These are phyloP conservation scores for Fusarium sp. DNA, from an alignment of 2,329 filamentous ascomycete genomes.

Conservation along the genomic window DNA sequence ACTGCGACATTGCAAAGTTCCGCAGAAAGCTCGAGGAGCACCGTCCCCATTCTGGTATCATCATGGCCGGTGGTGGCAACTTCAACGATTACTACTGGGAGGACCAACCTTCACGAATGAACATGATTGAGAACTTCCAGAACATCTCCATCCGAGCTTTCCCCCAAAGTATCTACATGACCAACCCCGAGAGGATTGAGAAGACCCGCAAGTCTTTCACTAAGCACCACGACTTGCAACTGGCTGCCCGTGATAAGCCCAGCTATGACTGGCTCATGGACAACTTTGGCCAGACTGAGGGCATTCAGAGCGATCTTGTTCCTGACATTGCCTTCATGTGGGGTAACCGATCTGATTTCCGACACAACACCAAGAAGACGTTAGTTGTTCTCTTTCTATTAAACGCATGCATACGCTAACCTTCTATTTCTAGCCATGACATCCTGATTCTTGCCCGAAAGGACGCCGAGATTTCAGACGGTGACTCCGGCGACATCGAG, in stretches of 20 bases:
- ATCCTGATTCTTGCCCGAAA: conserved; percentile 48
- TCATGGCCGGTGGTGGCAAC: conserved; percentile 49
- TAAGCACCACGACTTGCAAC: conserved; percentile 45
- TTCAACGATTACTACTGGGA: conserved; percentile 51
- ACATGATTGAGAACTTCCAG: conserved; percentile 47
- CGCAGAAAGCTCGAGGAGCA: conserved; percentile 43
- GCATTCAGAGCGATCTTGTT: conserved; percentile 45
- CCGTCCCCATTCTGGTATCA: conserved; percentile 48
- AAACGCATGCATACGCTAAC: conserved; percentile 22
- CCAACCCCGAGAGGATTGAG: conserved; percentile 41
- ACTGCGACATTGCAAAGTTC: conserved; percentile 45
- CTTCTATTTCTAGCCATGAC: conserved; percentile 34
- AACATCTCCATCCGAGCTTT: conserved; percentile 46
- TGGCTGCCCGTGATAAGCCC: conserved; percentile 47
- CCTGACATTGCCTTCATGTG: conserved; percentile 50
- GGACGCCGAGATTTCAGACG: conserved; percentile 44
- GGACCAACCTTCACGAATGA: conserved; percentile 49
- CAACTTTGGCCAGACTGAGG: conserved; percentile 35
- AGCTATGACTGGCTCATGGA: conserved; percentile 48
- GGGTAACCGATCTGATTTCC: conserved; percentile 47
- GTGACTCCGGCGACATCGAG: conserved; percentile 39
- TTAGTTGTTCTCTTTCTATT: conserved; percentile 23
- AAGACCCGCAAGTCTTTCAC: conserved; percentile 38
- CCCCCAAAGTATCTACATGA: conserved; percentile 47
- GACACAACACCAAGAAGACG: conserved; percentile 47